A percentile compares a stretch with the other conserved stretches of the same genome.
Conservation (phyloP, 1,139 yeast genomes). For the Barnettozyma hawaiiensis region DNA sequence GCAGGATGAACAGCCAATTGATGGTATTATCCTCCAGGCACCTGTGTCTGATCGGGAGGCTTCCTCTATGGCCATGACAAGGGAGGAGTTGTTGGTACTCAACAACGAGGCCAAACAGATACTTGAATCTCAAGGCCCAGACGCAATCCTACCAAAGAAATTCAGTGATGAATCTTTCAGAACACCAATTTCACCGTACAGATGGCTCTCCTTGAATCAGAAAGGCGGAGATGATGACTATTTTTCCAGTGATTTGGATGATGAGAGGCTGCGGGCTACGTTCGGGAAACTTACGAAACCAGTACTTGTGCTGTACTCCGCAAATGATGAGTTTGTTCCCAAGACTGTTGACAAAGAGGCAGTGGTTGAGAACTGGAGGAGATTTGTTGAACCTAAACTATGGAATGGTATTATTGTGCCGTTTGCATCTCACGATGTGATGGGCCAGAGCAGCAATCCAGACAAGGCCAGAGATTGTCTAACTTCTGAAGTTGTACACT, state of each 20-base stretch:
- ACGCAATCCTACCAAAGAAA: conserved; percentile 47
- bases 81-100: conserved; percentile 25
- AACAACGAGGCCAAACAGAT: conserved; percentile 37
- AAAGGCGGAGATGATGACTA: conserved; percentile 77
- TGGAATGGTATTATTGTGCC: conserved; percentile 58
- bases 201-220: conserved; percentile 58
- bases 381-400: conserved; percentile 33
- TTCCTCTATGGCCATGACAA: conserved; percentile 12
- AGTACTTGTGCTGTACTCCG: conserved; percentile 52
- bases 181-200: conserved; percentile 59
- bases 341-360: conserved; percentile 40
- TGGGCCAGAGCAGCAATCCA: conserved; percentile 33
- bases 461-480: conserved; percentile 19
- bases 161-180: conserved; percentile 40
- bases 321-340: conserved; percentile 60
- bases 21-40: conserved; percentile 69
- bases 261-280: conserved; percentile 37
- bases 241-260: conserved; percentile 59
- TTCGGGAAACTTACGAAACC: conserved; percentile 53
- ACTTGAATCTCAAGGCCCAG: conserved; percentile 39
- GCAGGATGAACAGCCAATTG: conserved; percentile 30
- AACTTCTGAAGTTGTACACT: not conserved
- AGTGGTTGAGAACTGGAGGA: conserved; percentile 45
- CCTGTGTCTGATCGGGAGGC: conserved; percentile 70
- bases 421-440: conserved; percentile 60